These are phyloP conservation scores for Pisolithus thermaeus DNA, from an alignment of 1,284 basidiomycete genomes.

Conservation along the genomic window DNA sequence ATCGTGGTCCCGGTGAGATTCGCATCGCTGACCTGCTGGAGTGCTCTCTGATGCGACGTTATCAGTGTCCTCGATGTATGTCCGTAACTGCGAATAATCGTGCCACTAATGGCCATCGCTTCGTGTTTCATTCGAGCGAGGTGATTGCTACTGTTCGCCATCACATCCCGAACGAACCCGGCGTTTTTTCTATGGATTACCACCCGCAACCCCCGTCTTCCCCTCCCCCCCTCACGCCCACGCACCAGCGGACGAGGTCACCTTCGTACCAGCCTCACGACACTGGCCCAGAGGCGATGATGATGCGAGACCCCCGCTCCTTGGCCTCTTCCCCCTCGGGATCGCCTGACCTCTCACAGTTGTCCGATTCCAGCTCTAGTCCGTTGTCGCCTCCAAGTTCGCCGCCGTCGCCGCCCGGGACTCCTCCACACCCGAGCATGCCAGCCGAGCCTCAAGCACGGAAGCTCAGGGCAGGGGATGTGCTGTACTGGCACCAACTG, in stretches of 20 bases:
- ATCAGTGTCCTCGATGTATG: slow-evolving; percentile 63
- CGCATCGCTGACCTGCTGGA: slow-evolving; percentile 1
- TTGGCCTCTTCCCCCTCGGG: slow-evolving; percentile 34
- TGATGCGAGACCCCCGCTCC: slow-evolving; percentile 25
- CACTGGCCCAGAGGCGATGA: slow-evolving; percentile 11
- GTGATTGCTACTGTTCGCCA: slow-evolving; percentile 66
- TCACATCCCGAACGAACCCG: slow-evolving; percentile 65
- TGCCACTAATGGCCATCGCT: slow-evolving; percentile 80
- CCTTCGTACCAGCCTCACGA: slow-evolving; percentile 13
- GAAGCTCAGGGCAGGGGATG: slow-evolving; percentile 55
- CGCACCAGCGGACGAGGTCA: slow-evolving; percentile 8
- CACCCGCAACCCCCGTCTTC: slow-evolving; percentile 25
- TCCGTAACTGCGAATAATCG: slow-evolving; percentile 63
- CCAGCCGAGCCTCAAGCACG: slow-evolving; percentile 33
- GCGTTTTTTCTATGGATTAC: slow-evolving; percentile 48
- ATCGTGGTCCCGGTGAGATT: slow-evolving; percentile 57
- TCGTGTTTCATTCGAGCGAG: slow-evolving; percentile 81
- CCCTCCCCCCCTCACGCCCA: slow-evolving; percentile 16
- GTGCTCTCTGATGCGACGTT: slow-evolving; percentile 9
- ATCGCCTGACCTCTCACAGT: slow-evolving; percentile 16
- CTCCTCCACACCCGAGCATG: slow-evolving; percentile 25
- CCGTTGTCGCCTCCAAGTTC: slow-evolving; percentile 15
- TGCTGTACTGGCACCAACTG: slow-evolving; percentile 78
- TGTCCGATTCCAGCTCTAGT: slow-evolving; percentile 18
- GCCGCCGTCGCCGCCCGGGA: slow-evolving; percentile 14